phyloP scores from a whole-genome alignment of 116 monocot genomes.

The Zostera marina region DNA sequence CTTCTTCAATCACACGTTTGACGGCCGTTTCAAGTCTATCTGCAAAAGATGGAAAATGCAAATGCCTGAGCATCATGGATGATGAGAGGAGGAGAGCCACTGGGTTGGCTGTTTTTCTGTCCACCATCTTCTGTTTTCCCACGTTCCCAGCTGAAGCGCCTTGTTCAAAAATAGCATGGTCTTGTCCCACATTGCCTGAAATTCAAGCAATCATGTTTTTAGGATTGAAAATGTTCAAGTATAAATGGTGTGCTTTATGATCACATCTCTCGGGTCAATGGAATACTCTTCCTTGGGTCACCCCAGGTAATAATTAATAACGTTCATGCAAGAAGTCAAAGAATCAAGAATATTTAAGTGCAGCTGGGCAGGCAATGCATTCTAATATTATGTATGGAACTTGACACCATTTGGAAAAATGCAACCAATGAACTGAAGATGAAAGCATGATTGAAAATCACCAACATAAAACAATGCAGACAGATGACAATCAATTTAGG shows the following conservation, averaged over 20 bases:
- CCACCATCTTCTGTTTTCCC: slow-evolving; percentile 38
- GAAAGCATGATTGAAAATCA: not conserved
- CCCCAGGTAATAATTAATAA: no score
- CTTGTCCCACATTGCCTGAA: slow-evolving; percentile 60
- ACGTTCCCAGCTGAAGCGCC: slow-evolving; percentile 80
- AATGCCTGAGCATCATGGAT: slow-evolving; percentile 72
- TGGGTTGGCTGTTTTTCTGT: slow-evolving; percentile 50
- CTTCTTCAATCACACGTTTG: slow-evolving; percentile 48
- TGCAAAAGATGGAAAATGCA: slow-evolving; percentile 70
- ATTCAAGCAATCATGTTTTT: not conserved
- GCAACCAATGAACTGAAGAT: not conserved
- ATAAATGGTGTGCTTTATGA: not conserved
- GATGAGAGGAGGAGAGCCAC: slow-evolving; percentile 64
- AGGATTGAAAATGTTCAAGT: not conserved
- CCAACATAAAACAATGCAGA: not conserved
- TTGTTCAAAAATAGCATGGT: slow-evolving; percentile 61
- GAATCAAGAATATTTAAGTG: no score
- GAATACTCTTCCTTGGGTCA: no score
- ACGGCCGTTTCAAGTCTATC: slow-evolving; percentile 66
- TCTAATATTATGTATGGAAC: no score
- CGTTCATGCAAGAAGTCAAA: no score
- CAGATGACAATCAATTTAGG: not conserved
- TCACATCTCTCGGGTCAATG: no score
- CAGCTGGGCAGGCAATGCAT: no score
- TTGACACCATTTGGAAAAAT: no score